phyloP scores from a whole-genome alignment of 129 eudicot genomes.

The Cynara cardunculus region DNA sequence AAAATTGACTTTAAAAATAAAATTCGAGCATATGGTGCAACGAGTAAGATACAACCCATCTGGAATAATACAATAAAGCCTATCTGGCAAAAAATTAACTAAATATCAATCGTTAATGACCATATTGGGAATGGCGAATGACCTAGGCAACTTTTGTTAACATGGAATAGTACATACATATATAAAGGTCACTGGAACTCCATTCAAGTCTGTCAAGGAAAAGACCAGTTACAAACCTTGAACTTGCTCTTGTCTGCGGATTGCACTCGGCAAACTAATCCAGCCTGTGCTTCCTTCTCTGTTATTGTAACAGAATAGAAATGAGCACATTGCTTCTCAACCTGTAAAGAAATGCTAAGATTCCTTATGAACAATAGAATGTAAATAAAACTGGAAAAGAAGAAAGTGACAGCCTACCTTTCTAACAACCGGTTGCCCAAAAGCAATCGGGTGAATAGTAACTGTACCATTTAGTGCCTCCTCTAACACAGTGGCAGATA shows the following conservation, averaged over 20 bases:
- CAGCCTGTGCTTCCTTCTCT: conserved; percentile 76
- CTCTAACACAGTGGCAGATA: conserved; percentile 87
- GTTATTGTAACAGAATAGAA: conserved; percentile 84
- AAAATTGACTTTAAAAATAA: background rate
- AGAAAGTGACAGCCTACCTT: conserved; percentile 47
- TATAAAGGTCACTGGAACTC: background rate
- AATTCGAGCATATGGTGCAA: background rate
- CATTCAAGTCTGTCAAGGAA: background rate
- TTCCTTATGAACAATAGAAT: conserved; percentile 22
- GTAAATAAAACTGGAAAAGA: background rate
- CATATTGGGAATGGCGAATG: background rate
- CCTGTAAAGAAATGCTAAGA: conserved; percentile 42
- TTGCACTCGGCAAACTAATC: conserved; percentile 85
- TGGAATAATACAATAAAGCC: background rate
- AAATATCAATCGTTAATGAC: background rate
- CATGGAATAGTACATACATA: background rate
- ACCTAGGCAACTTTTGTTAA: background rate
- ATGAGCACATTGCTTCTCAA: conserved; percentile 94
- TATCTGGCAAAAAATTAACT: background rate
- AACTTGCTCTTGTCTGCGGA: conserved; percentile 93
- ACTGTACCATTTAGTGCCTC: conserved; percentile 88
- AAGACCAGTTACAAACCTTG: conserved; percentile 53
- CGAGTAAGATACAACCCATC: background rate
- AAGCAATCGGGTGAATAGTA: conserved; percentile 49
- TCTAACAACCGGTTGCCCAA: conserved; percentile 69